Evolutionary conservation across 179 eudicot genomes (phyloP), one percentile per base, ranked within the genome.

Genomic region (Patellifolia procumbens): DNA sequence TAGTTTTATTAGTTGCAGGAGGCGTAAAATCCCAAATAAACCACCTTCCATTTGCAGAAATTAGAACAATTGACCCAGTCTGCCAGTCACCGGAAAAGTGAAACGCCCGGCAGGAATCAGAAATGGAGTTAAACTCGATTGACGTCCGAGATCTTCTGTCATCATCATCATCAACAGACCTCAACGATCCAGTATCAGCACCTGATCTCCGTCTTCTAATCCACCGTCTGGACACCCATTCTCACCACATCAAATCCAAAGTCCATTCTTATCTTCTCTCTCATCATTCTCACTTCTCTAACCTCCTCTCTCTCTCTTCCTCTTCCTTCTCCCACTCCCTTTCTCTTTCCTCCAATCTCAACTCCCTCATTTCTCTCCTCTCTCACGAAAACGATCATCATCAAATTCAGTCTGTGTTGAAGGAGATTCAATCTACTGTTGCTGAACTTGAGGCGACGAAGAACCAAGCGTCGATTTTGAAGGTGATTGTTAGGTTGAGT

Each of bases 151-250:
- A 91, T 43, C 89, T 94, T 4, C 91, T 92, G 75, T 79, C 94
- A 8, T 59, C 92, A 22, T 58, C 76, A 68, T 79, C 94, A 8
- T 59, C 92, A 22, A 52, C 76, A 68, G 87, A 85, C 76, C 68
- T 82, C 51, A 64, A 69, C 43, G 92, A 88, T 84, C 85, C 81
- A 1, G 81, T 95, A 19, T 91, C 99, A 8, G 92, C 97, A 3
- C 97, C 97, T 2, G 99, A 95, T 79, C 99, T 95, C 84, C 97
- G 94, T 26, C 97, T 95, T 73, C 85, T 95, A 1, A 93, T 91
- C 84, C 84, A 85, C 70, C 91, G 88, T 42, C 91, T 95, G 61
- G 86, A 91, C 77, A 60, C 85, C 63, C 96, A 85, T 63, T 89
- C 97, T 5, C 86, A 87, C 68, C 83, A 78, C 66, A 92, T 93